Evolutionary conservation across 164 flowering plant species (phyloP), one percentile per base, ranked within the genome.

Genomic region (Tinospora cordifolia): DNA sequence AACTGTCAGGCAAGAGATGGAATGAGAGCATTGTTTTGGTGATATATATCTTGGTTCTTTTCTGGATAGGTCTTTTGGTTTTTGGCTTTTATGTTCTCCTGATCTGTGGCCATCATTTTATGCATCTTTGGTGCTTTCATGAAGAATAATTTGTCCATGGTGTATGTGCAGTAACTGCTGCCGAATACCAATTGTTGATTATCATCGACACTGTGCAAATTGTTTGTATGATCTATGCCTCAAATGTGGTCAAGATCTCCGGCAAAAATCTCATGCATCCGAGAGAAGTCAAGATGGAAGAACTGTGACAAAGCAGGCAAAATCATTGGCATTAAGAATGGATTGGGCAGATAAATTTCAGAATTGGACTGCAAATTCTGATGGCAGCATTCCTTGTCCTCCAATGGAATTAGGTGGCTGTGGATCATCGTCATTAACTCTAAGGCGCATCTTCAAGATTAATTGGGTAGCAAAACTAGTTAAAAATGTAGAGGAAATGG

Each of bases 401-500:
- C 91, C 91, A 66, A 87, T 79, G 81, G 88, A 82, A 63, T 83
- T 77, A 85, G 93, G 92, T 74, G 98, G 94, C 71, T 91, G 98
- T 81, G 87, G 88, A 67, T 81, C 69, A 73, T 69, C 78, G 36
- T 72, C 82, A 17, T 74, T 94, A 77, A 75, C 80, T 34, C 81
- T 94, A 49, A 82, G 79, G 71, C 88, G 99, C 72, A 89, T 92
- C 40, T 94, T 92, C 74, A 94, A 92, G 86, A 87, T 90, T 86
- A 94, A 94, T 67, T 94, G 99, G 99, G 95, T 92, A 76, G 95
- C 97, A 54, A 94, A 90, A 73, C 84, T 94, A 69, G 91, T 88
- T 34, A 94, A 92, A 81, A 87, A 84, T 84, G 87, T 85, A n/a
- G 97, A 92, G 79, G 98, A 94, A 82, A 87, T 94, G 92, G 95